Base-by-base conservation (phyloP, 164 flowering plant species). In the Umbilicus rupestris region DNA sequence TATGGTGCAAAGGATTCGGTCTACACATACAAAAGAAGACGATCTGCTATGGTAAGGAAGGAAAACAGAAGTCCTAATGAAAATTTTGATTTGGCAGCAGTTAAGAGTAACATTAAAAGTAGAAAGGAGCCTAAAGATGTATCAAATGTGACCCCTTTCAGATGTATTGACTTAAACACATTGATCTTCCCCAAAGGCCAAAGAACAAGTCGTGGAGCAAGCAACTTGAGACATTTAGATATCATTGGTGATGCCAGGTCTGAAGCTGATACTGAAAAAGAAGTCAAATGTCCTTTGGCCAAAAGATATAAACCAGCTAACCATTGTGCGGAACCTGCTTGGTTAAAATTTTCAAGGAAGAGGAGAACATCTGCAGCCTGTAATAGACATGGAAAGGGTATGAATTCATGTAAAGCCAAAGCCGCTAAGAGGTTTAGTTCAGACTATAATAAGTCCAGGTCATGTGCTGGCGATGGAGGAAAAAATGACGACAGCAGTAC, bases 131-230 rank as follows among this genome's bases (percentile, higher is more conserved):
- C 20, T 55, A 66, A 45, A 22, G 62, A 26, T 35, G 5, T 42
- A 30, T 31, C 72, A 28, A 12, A 35, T 30, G 52, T 49, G 67
- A 65, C 55, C 47, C 35, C 33, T 33, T 33, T 33, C 31, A 69
- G 65, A 69, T 47, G 11, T 62, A 15, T 70, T 41, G 72, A 50
- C 46, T 35, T 45, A 11, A 70, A 71, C 39, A 12, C 42, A 14
- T 69, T 73, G 79, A 70, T 62, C 66, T 59, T 67, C 73, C 76
- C 84, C 37, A 83, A 67, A 72, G 70, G 83, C n/a, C 82, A 73
- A 77, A 82, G 90, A 76, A 71, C 82, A 37, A 65, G 39, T 62
- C 65, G 70, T 39, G 70, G 20, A 39, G n/a, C 42, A n/a, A 37
- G 45, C 15, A 41, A 20, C n/a, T 63, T 63, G 26, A 31, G 46